Percentiles rank a stretch among this genome's conserved stretches.
phyloP scores from a whole-genome alignment of 2,329 filamentous ascomycete genomes.

The Moelleriella libera region DNA sequence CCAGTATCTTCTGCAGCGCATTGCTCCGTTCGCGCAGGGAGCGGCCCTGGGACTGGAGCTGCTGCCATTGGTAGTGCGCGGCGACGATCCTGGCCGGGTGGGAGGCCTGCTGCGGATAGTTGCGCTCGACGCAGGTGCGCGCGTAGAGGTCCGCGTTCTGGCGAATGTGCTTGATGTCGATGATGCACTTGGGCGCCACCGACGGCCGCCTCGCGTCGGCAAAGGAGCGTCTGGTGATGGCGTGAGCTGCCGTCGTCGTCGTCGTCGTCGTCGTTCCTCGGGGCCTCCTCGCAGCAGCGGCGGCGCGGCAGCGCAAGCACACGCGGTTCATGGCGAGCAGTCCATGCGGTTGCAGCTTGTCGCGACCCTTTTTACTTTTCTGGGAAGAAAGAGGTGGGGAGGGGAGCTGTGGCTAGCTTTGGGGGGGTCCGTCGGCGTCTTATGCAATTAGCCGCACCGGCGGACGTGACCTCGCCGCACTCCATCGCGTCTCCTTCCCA shows the following conservation, averaged over 20 bases:
- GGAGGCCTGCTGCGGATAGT: slow-evolving; percentile 49
- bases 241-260: slow-evolving; percentile 5
- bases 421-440: background rate
- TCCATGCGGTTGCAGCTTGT: background rate
- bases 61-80: slow-evolving; percentile 43
- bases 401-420: background rate
- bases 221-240: slow-evolving; percentile 7
- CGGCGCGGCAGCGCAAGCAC: background rate
- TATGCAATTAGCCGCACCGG: slow-evolving; percentile 4
- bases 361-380: background rate
- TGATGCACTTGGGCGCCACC: slow-evolving; percentile 61
- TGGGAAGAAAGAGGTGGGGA: background rate
- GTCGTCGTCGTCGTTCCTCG: slow-evolving; percentile 3
- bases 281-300: background rate
- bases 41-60: slow-evolving; percentile 45
- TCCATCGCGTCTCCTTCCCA: too few species aligned
- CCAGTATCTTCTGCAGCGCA: slow-evolving; percentile 38
- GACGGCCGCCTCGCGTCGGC: slow-evolving; percentile 37
- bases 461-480: background rate
- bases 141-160: slow-evolving; percentile 69
- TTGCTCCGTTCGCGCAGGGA: slow-evolving; percentile 54
- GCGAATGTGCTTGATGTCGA: slow-evolving; percentile 84
- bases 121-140: slow-evolving; percentile 71
- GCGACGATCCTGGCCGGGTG: slow-evolving; percentile 41
- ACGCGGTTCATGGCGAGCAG: background rate